Evolutionary conservation across 1,139 yeast species (phyloP), one percentile per base, ranked within the genome.

Genomic region (Casaregolazyma suthepensis): DNA sequence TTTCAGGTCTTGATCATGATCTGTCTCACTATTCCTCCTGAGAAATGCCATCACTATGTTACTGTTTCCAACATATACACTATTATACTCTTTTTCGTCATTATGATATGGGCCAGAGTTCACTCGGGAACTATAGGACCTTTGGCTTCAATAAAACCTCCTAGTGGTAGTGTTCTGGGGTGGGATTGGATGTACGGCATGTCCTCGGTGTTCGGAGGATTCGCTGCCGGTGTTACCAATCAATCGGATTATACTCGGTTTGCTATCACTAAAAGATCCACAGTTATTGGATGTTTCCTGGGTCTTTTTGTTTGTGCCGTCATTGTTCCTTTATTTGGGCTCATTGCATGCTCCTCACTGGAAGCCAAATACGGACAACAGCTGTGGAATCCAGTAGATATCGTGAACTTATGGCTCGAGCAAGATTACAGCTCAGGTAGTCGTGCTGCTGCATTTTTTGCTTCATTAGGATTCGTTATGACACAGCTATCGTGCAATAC

Each of bases 401-500:
- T 58, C 15, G 52, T 57, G 13, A 50, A 56, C 35, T n/a, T 51
- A 17, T 59, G 61, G 61, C 49, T 59, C 48, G 49, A 47, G 15
- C 38, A 35, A 2, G 46, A 52, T 31, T 59, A 58, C 47, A 49
- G 56, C 6, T 23, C 59, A 12, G 57, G 57, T 12, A 53, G 55
- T 2, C 46, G 61, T 22, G 61, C 61, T 9, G 82, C 76, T 40
- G 69, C 76, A 2, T 76, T 75, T 59, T 76, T 79, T 59, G 70
- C 75, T 56, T 74, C 77, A 20, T 61, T 75, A 10, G 70, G 76
- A 3, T 77, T 78, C 63, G 66, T 72, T 26, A 59, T 74, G 45
- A 77, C 80, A 5, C 79, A 76, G 58, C 64, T 78, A 26, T 74
- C 77, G 49, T 72, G 77, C 52, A 78, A 78, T 46, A 72, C 74